Evolutionary conservation across 768 basidiomycete genomes (phyloP).

Genomic region (Terana coerulea): DNA sequence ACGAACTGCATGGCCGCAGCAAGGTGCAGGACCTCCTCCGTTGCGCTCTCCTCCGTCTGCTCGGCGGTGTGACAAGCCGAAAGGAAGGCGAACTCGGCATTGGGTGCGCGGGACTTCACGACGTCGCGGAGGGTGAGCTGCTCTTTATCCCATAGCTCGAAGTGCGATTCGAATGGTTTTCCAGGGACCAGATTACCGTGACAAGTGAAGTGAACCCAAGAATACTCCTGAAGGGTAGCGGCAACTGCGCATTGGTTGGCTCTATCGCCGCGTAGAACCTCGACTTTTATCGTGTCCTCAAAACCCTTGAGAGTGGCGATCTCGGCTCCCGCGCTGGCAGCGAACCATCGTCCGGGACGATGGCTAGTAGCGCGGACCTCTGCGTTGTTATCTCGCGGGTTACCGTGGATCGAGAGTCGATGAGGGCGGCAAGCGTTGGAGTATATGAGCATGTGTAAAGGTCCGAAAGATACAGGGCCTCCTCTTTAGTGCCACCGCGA

Average conservation of each 20-base stretch:
- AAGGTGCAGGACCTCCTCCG: too few relatives aligned
- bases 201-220: slow-evolving; percentile 27
- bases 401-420: slow-evolving; percentile 1
- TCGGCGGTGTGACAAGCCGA: too few relatives aligned
- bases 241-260: slow-evolving; percentile 11
- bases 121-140: too few relatives aligned
- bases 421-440: too few relatives aligned
- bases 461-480: too few relatives aligned
- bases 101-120: too few relatives aligned
- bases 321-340: not conserved
- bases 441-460: slow-evolving; percentile 19
- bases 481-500: not conserved
- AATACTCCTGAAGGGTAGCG: not conserved
- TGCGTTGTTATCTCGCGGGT: not conserved
- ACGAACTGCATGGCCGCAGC: too few relatives aligned
- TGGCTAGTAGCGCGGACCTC: not conserved
- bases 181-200: slow-evolving; percentile 15
- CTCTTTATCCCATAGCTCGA: too few relatives aligned
- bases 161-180: slow-evolving; percentile 16
- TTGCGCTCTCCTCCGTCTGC: too few relatives aligned
- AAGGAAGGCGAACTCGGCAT: too few relatives aligned
- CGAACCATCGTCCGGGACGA: too few relatives aligned
- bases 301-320: not conserved
- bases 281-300: not conserved
- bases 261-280: not conserved